A percentile compares a stretch with the other conserved stretches of the same genome.
phyloP scores from a whole-genome alignment of 352 stramenopile species.

The Phytophthora vignae region DNA sequence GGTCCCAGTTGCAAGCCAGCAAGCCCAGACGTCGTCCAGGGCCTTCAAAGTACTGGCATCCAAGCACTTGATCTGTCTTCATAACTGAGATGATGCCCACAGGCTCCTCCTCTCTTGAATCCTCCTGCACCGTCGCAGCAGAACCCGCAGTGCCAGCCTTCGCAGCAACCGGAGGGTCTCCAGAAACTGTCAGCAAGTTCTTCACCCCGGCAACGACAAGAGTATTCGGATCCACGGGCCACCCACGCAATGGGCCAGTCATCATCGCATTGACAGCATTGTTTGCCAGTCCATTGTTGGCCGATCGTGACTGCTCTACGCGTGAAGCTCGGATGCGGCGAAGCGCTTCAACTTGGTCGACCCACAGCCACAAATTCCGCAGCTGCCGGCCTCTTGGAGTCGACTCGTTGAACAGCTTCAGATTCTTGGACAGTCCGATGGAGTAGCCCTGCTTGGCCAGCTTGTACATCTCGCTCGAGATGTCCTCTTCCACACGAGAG shows the following conservation, averaged over 20 bases:
- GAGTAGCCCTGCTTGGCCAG: constrained; percentile 83
- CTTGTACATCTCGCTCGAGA: constrained; percentile 79
- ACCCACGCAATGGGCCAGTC: constrained; percentile 64
- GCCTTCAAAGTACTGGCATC: constrained; percentile 80
- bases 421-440: constrained; percentile 76
- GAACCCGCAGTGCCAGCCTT: constrained; percentile 10
- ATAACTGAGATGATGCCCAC: constrained; percentile 52
- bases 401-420: constrained; percentile 68
- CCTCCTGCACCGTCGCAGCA: constrained; percentile 27
- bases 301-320: constrained; percentile 50
- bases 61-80: constrained; percentile 72
- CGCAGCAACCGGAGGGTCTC: constrained; percentile 24
- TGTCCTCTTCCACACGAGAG: constrained; percentile 59
- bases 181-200: constrained; percentile 56
- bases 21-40: constrained; percentile 71
- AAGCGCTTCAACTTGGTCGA: constrained; percentile 83
- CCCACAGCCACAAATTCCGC: constrained; percentile 81
- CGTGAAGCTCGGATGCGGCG: constrained; percentile 68
- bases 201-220: constrained; percentile 74
- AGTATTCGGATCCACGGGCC: constrained; percentile 73
- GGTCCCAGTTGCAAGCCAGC: constrained; percentile 87
- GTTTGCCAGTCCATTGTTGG: constrained; percentile 36
- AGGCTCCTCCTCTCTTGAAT: constrained; percentile 29
- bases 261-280: constrained; percentile 36
- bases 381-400: constrained; percentile 59